These are phyloP conservation scores for Colletotrichum chrysophilum DNA, from an alignment of 2,329 filamentous ascomycete genomes.

Conservation along the genomic window DNA sequence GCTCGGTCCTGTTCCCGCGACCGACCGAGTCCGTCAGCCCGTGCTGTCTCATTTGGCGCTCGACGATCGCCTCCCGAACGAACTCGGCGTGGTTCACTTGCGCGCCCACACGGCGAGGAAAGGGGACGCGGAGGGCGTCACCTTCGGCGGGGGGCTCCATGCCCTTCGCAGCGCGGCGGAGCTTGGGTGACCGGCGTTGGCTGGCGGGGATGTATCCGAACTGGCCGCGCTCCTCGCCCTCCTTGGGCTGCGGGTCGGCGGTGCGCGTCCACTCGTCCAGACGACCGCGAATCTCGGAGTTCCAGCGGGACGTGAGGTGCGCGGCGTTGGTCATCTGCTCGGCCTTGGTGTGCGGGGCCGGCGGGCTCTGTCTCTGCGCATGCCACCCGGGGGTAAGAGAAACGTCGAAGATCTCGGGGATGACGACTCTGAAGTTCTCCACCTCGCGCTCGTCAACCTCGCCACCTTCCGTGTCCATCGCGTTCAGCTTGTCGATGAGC, in stretches of 20 bases:
- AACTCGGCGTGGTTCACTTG: constrained; percentile 45
- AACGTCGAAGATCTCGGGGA: constrained; percentile 59
- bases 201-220: not conserved
- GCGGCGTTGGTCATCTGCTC: constrained; percentile 62
- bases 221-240: not conserved
- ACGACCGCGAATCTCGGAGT: constrained; percentile 43
- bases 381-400: constrained; percentile 60
- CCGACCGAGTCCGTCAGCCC: constrained; percentile 48
- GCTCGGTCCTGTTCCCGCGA: constrained; percentile 38
- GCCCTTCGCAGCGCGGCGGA: not conserved
- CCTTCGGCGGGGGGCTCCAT: not conserved
- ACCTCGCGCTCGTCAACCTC: constrained; percentile 26
- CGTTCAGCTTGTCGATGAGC: constrained; percentile 24
- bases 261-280: constrained; percentile 49
- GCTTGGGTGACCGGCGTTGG: not conserved
- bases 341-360: constrained; percentile 49
- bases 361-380: constrained; percentile 43
- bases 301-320: constrained; percentile 56
- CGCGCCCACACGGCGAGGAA: constrained; percentile 45
- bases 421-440: constrained; percentile 54
- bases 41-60: constrained; percentile 49
- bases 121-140: constrained; percentile 35
- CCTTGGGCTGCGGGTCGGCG: constrained; percentile 21
- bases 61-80: constrained; percentile 49
- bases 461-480: not conserved